These are phyloP conservation scores for Beauveria sp. DNA, from an alignment of 2,329 filamentous ascomycete genomes.

Conservation along the genomic window DNA sequence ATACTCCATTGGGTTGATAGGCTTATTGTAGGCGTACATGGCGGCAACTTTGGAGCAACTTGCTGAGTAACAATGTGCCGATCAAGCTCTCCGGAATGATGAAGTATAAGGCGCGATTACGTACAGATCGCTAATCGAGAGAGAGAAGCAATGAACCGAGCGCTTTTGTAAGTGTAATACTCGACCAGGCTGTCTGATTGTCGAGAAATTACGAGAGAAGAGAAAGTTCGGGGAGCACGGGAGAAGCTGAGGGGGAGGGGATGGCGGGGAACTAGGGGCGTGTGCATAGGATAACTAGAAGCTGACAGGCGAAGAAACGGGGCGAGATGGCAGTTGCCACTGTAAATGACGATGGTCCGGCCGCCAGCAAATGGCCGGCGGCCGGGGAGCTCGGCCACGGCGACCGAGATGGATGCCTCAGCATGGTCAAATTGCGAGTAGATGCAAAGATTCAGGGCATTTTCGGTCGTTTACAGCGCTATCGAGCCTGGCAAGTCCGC, in stretches of 20 bases:
- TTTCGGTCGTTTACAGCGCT: neutral
- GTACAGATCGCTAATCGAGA: neutral
- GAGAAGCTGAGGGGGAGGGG: neutral
- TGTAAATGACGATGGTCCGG: neutral
- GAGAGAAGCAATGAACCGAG: neutral
- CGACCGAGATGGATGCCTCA: neutral
- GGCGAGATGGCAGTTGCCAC: neutral
- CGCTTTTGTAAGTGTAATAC: neutral
- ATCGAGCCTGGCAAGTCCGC: neutral
- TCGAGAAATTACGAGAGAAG: neutral
- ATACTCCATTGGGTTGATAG: constrained; percentile 32
- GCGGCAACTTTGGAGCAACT: neutral
- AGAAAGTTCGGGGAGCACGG: neutral
- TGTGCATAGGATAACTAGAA: neutral
- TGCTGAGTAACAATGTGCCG: no score
- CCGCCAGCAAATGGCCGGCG: neutral
- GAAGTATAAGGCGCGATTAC: neutral
- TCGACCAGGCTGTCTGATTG: neutral
- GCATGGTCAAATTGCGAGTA: neutral
- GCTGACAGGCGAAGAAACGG: neutral
- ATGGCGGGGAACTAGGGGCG: constrained; percentile 7
- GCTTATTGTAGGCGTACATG: constrained; percentile 31
- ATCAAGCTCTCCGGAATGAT: no score
- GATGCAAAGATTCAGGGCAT: neutral
- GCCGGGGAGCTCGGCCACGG: neutral